Conservation (phyloP, 2,329 filamentous ascomycete genomes). For the Aspergillus sp. region DNA sequence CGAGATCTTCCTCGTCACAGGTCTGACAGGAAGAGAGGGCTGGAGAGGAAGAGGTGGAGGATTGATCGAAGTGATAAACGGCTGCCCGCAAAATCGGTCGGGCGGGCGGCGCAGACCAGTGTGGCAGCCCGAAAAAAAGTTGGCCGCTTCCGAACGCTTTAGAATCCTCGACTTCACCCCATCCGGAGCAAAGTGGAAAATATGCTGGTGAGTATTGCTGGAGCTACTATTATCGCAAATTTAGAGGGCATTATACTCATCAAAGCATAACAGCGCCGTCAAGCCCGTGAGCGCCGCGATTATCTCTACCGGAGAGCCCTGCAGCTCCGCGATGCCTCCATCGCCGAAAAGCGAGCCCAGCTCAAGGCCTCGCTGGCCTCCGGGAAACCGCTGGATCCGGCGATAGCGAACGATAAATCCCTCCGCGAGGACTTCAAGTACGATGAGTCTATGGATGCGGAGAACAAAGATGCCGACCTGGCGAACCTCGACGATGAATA, state of each 20-base stretch:
- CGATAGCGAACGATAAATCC: constrained; percentile 75
- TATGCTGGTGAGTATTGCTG: constrained; percentile 22
- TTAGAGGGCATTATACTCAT: constrained; percentile 2
- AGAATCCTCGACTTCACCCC: not conserved
- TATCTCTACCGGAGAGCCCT: constrained; percentile 88
- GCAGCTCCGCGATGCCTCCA: constrained; percentile 80
- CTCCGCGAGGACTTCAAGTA: constrained; percentile 86
- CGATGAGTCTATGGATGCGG: constrained; percentile 60
- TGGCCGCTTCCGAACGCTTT: constrained; percentile 14
- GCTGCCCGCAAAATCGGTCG: constrained; percentile 22
- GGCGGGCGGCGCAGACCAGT: constrained; percentile 14
- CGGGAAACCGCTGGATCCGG: constrained; percentile 73
- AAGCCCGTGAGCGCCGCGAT: constrained; percentile 69
- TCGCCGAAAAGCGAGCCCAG: constrained; percentile 81
- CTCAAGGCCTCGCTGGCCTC: constrained; percentile 78
- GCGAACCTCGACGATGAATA: constrained; percentile 87
- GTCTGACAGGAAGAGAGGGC: constrained; percentile 14
- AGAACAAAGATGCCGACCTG: constrained; percentile 76
- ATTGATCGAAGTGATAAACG: constrained; percentile 13
- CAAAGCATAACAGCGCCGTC: constrained; percentile 46
- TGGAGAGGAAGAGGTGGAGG: constrained; percentile 12
- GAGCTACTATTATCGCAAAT: not conserved
- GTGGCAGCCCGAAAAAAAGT: constrained; percentile 31
- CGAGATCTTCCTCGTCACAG: constrained; percentile 15
- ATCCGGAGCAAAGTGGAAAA: constrained; percentile 9